phyloP scores from a whole-genome alignment of 2,329 filamentous ascomycete species.

The Xylariomycetidae sp. region DNA sequence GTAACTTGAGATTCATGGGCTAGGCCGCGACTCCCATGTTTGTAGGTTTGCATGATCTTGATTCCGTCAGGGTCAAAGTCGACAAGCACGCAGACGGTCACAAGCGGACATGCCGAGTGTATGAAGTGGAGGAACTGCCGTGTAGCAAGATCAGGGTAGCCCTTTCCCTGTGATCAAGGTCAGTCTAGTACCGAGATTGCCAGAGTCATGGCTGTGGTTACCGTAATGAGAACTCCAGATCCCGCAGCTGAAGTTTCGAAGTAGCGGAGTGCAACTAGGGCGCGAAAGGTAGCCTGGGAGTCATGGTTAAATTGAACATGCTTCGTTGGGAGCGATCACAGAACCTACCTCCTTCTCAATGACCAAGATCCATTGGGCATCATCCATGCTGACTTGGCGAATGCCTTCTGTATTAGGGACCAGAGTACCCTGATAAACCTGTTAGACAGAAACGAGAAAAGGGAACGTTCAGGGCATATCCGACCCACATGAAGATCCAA shows the following conservation, averaged over 20 bases:
- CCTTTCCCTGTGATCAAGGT: conserved; percentile 57
- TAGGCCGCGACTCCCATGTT: conserved; percentile 58
- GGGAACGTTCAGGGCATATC: no score
- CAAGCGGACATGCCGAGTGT: conserved; percentile 35
- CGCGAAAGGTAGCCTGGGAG: conserved; percentile 65
- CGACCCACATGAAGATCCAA: no score
- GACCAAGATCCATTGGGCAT: conserved; percentile 59
- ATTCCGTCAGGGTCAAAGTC: conserved; percentile 76
- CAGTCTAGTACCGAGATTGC: conserved; percentile 1
- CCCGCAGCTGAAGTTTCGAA: conserved; percentile 43
- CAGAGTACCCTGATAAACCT: conserved; percentile 51
- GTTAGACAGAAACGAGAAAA: no score
- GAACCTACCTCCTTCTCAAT: conserved; percentile 69
- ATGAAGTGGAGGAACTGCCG: conserved; percentile 56
- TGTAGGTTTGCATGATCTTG: conserved; percentile 68
- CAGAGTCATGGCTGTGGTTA: conserved; percentile 24
- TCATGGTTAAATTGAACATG: not conserved
- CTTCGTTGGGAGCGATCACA: not conserved
- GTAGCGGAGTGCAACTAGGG: conserved; percentile 52
- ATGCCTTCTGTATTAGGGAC: conserved; percentile 51
- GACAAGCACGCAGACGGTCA: conserved; percentile 58
- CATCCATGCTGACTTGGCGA: conserved; percentile 40
- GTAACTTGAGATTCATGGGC: conserved; percentile 50
- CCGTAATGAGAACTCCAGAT: conserved; percentile 63
- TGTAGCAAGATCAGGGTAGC: conserved; percentile 72